Conservation (phyloP, 1,284 basidiomycete species). For the Volvariella volvacea region DNA sequence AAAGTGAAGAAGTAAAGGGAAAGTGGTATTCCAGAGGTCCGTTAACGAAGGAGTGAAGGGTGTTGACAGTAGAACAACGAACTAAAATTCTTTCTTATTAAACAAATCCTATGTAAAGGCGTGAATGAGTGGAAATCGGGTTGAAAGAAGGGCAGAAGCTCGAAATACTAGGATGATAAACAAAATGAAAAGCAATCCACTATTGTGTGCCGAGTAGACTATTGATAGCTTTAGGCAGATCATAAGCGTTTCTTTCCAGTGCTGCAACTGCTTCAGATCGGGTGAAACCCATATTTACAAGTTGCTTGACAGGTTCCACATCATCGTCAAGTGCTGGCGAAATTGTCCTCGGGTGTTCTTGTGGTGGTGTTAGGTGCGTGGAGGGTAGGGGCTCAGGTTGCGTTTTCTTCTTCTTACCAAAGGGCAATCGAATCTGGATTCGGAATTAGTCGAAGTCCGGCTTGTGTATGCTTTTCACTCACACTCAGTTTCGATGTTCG, state of each 20-base stretch:
- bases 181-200: constrained; percentile 3
- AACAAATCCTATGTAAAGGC: no score
- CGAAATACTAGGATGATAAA: neutral
- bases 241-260: constrained; percentile 70
- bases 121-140: no score
- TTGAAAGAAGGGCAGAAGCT: neutral
- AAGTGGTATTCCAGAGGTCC: no score
- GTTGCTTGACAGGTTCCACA: constrained; percentile 68
- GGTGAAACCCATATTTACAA: constrained; percentile 80
- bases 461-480: constrained; percentile 23
- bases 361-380: constrained; percentile 36
- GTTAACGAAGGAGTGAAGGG: no score
- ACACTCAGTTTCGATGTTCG: constrained; percentile 71
- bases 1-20: no score
- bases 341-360: constrained; percentile 39
- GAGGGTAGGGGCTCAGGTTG: constrained; percentile 40
- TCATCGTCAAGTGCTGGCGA: constrained; percentile 67
- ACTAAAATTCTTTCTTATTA: no score
- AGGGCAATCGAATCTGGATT: constrained; percentile 66
- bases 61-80: no score
- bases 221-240: constrained; percentile 69
- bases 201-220: constrained; percentile 44
- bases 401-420: constrained; percentile 68
- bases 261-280: constrained; percentile 71
- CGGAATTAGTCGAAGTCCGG: neutral